Conservation (phyloP, 2,329 filamentous ascomycete genomes). For the Xylaria sp. region DNA sequence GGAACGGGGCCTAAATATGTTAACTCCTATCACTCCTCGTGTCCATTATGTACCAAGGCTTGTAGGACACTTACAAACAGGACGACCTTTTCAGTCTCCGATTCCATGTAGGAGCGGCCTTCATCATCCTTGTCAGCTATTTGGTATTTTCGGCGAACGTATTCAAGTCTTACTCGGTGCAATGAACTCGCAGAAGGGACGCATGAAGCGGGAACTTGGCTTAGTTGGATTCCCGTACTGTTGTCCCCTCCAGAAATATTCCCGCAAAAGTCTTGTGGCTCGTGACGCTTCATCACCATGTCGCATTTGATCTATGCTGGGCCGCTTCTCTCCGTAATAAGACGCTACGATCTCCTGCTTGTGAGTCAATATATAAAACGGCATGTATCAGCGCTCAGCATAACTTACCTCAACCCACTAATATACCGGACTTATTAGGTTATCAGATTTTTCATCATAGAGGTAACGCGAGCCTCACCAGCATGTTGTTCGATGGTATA, state of each 20-base stretch:
- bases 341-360: constrained; percentile 19
- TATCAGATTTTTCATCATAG: background rate
- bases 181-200: constrained; percentile 28
- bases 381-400: background rate
- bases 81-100: constrained; percentile 12
- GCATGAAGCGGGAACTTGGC: constrained; percentile 31
- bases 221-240: constrained; percentile 17
- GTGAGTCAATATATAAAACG: background rate
- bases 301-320: constrained; percentile 12
- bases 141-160: background rate
- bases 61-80: constrained; percentile 15
- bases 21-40: background rate
- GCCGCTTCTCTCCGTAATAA: constrained; percentile 24
- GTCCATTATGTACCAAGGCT: background rate
- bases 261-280: constrained; percentile 15
- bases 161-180: constrained; percentile 28
- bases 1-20: constrained; percentile 24
- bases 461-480: background rate
- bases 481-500: constrained; percentile 32
- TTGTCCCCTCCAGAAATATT: constrained; percentile 29
- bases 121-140: background rate
- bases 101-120: background rate
- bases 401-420: constrained; percentile 26
- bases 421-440: background rate
- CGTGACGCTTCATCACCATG: constrained; percentile 7